phyloP scores from a whole-genome alignment of 805 yeast species.

The Dipodascus geniculatus region DNA sequence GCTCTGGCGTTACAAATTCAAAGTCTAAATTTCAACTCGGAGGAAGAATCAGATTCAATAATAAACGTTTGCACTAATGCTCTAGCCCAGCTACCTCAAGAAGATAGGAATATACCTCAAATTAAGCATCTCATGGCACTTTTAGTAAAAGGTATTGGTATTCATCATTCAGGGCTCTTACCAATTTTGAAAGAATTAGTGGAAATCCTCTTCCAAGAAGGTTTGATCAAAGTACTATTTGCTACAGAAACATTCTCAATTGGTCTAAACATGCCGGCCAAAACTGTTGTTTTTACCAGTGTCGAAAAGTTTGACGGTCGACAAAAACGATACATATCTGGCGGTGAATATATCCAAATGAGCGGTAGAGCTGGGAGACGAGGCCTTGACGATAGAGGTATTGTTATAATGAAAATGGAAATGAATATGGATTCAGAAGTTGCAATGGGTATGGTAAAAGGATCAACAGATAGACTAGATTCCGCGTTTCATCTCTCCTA shows the following conservation, averaged over 20 bases:
- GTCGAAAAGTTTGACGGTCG: slow-evolving; percentile 98
- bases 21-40: slow-evolving; percentile 88
- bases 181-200: slow-evolving; percentile 92
- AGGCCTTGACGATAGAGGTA: slow-evolving; percentile 98
- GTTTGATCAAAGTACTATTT: slow-evolving; percentile 82
- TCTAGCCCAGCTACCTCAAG: slow-evolving; percentile 72
- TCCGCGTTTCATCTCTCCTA: slow-evolving; percentile 97
- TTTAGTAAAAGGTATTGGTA: slow-evolving; percentile 91
- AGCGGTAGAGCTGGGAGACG: slow-evolving; percentile 99
- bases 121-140: slow-evolving; percentile 85
- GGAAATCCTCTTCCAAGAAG: slow-evolving; percentile 95
- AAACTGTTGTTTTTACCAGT: slow-evolving; percentile 94
- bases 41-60: slow-evolving; percentile 85
- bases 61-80: slow-evolving; percentile 88
- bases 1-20: slow-evolving; percentile 90
- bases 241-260: slow-evolving; percentile 98
- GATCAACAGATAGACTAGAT: slow-evolving; percentile 94
- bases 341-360: slow-evolving; percentile 99
- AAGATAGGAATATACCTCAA: slow-evolving; percentile 87
- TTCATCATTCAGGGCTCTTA: slow-evolving; percentile 92
- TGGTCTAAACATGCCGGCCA: slow-evolving; percentile 98
- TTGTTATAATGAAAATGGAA: slow-evolving; percentile 98
- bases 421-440: slow-evolving; percentile 99
- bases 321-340: slow-evolving; percentile 97
- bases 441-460: slow-evolving; percentile 98